phyloP scores from a whole-genome alignment of 768 basidiomycete genomes.

The Hygrocybe punicea region DNA sequence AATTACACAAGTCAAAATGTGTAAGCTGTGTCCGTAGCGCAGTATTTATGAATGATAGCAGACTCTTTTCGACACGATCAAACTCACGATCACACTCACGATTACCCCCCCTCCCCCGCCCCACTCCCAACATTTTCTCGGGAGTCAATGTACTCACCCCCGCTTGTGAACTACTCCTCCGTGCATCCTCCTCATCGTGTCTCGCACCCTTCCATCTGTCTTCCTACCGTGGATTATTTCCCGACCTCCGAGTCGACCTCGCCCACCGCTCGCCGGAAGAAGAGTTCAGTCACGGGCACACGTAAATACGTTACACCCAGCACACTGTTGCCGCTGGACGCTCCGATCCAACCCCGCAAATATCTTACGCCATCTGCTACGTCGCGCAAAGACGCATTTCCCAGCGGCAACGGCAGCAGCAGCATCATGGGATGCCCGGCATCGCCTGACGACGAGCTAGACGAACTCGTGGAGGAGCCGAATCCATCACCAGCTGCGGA shows the following conservation, averaged over 20 bases:
- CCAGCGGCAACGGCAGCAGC: conserved; percentile 54
- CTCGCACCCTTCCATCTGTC: neutral
- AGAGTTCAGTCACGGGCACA: conserved; percentile 53
- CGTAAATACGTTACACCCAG: conserved; percentile 66
- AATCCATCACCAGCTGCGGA: conserved; percentile 41
- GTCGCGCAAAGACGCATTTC: conserved; percentile 74
- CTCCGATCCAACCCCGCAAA: conserved; percentile 75
- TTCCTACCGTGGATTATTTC: neutral
- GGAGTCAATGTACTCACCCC: neutral
- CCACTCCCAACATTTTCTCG: too few relatives aligned
- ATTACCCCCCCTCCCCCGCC: too few relatives aligned
- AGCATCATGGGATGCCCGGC: conserved; percentile 41
- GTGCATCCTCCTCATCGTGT: neutral
- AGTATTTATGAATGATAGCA: too few relatives aligned
- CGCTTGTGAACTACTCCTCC: neutral
- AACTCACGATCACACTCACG: too few relatives aligned
- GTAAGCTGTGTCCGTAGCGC: too few relatives aligned
- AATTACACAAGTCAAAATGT: too few relatives aligned
- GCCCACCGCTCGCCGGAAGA: conserved; percentile 26
- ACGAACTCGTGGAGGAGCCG: conserved; percentile 43
- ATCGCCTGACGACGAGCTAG: conserved; percentile 53
- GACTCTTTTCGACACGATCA: too few relatives aligned
- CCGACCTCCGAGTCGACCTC: neutral
- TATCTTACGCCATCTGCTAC: conserved; percentile 71
- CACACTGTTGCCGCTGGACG: conserved; percentile 62